phyloP scores from a whole-genome alignment of 352 stramenopile species.

The Pythium volutum region DNA sequence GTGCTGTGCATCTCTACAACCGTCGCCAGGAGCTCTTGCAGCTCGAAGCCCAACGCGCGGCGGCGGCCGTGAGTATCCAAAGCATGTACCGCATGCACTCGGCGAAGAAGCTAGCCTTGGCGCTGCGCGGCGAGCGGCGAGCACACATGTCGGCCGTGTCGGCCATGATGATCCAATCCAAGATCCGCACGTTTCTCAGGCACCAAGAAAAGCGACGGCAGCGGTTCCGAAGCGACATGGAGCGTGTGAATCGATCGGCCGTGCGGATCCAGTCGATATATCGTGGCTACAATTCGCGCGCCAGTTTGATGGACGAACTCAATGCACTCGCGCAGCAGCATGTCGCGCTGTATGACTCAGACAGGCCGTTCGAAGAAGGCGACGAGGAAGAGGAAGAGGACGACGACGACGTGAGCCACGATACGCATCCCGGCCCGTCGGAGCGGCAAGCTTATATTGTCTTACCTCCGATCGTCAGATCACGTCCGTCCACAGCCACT shows the following conservation, averaged over 20 bases:
- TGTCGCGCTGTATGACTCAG: neutral
- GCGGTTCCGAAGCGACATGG: conserved; percentile 49
- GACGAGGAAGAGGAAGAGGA: conserved; percentile 18
- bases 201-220: conserved; percentile 38
- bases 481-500: conserved; percentile 4
- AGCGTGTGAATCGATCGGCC: conserved; percentile 58
- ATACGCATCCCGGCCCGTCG: neutral
- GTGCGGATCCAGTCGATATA: conserved; percentile 69
- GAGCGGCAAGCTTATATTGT: neutral
- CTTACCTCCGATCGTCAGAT: conserved; percentile 4
- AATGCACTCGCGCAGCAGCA: conserved; percentile 31
- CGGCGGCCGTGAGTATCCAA: conserved; percentile 48
- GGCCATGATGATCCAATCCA: conserved; percentile 69
- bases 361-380: conserved; percentile 16
- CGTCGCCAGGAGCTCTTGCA: conserved; percentile 49
- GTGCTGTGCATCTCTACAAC: conserved; percentile 47
- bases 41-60: conserved; percentile 37
- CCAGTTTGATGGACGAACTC: conserved; percentile 37
- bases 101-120: conserved; percentile 28
- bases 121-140: conserved; percentile 41
- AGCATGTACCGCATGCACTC: conserved; percentile 42
- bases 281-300: conserved; percentile 55
- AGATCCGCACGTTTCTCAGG: conserved; percentile 53
- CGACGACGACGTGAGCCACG: conserved; percentile 1
- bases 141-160: conserved; percentile 53